Base-by-base conservation (phyloP, 257 asterid species). In the Salvia splendens region DNA sequence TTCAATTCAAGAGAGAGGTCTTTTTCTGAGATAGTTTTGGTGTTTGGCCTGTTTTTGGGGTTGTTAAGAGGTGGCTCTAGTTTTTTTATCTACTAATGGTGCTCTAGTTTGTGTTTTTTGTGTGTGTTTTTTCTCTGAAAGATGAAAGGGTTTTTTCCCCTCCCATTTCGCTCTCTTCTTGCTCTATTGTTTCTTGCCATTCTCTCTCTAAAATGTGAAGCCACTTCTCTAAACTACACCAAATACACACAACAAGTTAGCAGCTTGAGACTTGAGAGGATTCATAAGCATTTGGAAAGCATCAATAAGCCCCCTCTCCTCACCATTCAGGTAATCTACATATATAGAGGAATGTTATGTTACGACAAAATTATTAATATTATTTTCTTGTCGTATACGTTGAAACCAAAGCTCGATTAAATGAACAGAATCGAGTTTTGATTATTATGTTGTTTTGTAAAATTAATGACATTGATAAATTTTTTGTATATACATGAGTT, bases 221-320 rank as follows among this genome's bases (percentile, higher is more conserved):
- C 88, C 35, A 77, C 74, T 51, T 62, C 81, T 66, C 71, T 72
- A 35, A 88, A 84, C 75, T 72, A 71, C 77, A 86, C 91, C 1
- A 75, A 57, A 15, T 61, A 77, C 46, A 40, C 30, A 5, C 67
- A 83, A 5, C 67, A 83, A 76, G 87, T 86, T 0, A 88, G 95
- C 78, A 78, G 81, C 76, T 71, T 88, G 83, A 93, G 99, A 71
- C 76, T 93, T 42, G 84, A 75, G 1, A 93, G 99, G 70, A 88
- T 93, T 71, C 82, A 88, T 65, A 85, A 48, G 82, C 97, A 90
- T 67, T 73, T 93, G 81, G 79, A 81, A 62, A 82, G 69, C 73
- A 81, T 93, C 64, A 93, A 93, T 91, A 93, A 93, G 76, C 87
- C 95, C 65, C 84, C 97, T 43, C 71, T 90, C 77, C 28, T 88